Base-by-base conservation (phyloP, 2,329 filamentous ascomycete species). In the Aspergillus vadensis region DNA sequence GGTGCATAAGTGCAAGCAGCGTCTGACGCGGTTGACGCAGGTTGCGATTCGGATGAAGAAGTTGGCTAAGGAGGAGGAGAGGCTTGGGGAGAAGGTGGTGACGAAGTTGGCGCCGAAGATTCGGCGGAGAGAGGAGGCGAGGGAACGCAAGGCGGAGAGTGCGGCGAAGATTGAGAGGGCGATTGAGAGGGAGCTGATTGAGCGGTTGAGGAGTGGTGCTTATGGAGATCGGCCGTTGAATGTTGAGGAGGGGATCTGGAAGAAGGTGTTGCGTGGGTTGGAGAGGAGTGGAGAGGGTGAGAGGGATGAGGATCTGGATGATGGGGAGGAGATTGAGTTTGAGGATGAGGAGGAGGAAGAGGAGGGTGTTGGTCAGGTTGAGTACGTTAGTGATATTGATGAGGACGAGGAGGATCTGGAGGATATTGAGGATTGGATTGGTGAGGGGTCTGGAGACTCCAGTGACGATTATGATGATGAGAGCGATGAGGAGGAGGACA, bases 361-460 rank as follows among this genome's bases (percentile, higher is more conserved):
- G 63, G 88, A 91, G 67, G 88, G 87, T 56, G 88, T 89, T 60
- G 90, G 87, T 49, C 85, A 90, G 62, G 90, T 98, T 50, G 92
- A 98, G 80, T 98, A 97, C 71, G 91, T 98, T 60, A 94, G 91
- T 72, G 95, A 97, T 75, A 80, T 96, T 59, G 93, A 93, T 57
- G 93, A 93, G 50, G 92, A 85, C 62, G 85, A 86, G 19, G 87
- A 85, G 56, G 90, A 92, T 72, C 85, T 98, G 54, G 91, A 97
- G 77, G 94, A 98, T 74, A 97, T 98, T 57, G 91, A 98, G 77
- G 94, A 98, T 72, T 98, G 94, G 94, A 82, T 97, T 53, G 92
- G 89, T 68, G 91, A 87, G 63, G 90, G 85, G 60, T 86, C 84
- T 61, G 82, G 77, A 1, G 82, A 82, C 54, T 81, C 80, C 39